A percentile compares a stretch with the other conserved stretches of the same genome.
phyloP scores from a whole-genome alignment of 805 yeast genomes.

The Kregervanrija delftensis region DNA sequence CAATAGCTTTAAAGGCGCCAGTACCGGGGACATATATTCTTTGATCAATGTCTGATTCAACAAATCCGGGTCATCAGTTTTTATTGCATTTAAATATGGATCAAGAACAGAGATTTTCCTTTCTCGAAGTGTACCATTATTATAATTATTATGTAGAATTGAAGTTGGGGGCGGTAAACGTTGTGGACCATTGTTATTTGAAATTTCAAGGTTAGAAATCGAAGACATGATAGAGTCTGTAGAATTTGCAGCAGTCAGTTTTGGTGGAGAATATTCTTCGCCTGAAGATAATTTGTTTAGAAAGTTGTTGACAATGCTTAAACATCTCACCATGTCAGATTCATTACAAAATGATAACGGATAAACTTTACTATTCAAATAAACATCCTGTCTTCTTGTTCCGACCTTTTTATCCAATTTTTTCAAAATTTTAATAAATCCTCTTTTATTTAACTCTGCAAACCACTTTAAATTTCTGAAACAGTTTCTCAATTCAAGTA shows the following conservation, averaged over 20 bases:
- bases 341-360: slow-evolving; percentile 78
- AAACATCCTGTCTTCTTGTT: slow-evolving; percentile 47
- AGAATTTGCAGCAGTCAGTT: background rate
- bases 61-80: slow-evolving; percentile 26
- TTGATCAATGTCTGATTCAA: slow-evolving; percentile 39
- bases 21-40: slow-evolving; percentile 37
- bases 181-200: background rate
- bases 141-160: slow-evolving; percentile 4
- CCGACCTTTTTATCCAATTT: slow-evolving; percentile 83
- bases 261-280: slow-evolving; percentile 3
- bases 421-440: slow-evolving; percentile 81
- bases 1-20: slow-evolving; percentile 47
- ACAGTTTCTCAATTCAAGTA: slow-evolving; percentile 68
- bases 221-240: slow-evolving; percentile 5
- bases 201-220: slow-evolving; percentile 6
- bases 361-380: slow-evolving; percentile 58
- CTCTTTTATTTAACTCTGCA: slow-evolving; percentile 87
- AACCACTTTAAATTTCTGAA: slow-evolving; percentile 87
- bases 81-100: slow-evolving; percentile 18
- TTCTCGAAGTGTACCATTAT: background rate
- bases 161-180: slow-evolving; percentile 21
- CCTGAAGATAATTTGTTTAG: slow-evolving; percentile 39
- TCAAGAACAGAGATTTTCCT: slow-evolving; percentile 8
- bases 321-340: slow-evolving; percentile 44
- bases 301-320: slow-evolving; percentile 45